Percentiles rank a stretch among this genome's conserved stretches.
Evolutionary conservation across 2,329 filamentous ascomycete genomes (phyloP).

Genomic region (Albophoma yamanashiensis): DNA sequence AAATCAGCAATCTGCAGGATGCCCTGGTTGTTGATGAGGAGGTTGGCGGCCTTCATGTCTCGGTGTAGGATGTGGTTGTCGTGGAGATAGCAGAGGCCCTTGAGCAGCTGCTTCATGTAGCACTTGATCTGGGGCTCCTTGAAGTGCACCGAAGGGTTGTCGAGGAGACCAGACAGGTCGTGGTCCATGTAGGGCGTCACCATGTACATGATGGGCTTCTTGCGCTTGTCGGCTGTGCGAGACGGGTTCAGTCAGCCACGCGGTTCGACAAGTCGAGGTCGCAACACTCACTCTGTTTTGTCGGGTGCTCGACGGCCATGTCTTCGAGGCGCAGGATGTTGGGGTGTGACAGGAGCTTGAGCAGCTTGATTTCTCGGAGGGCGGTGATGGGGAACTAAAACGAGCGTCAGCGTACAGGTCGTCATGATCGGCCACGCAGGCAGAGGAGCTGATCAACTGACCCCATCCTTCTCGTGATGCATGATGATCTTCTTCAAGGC

Average conservation of each 20-base stretch:
- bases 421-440: not conserved
- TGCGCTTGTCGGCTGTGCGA: conserved; percentile 58
- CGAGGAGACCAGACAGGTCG: conserved; percentile 90
- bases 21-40: conserved; percentile 89
- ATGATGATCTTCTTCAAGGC: conserved; percentile 98
- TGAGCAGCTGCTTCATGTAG: conserved; percentile 87
- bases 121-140: conserved; percentile 92
- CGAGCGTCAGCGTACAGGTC: conserved; percentile 5
- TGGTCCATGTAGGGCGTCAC: conserved; percentile 98
- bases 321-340: conserved; percentile 85
- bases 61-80: conserved; percentile 83
- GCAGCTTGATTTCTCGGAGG: conserved; percentile 90
- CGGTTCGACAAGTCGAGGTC: not conserved
- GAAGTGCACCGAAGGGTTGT: conserved; percentile 85
- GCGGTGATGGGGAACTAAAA: conserved; percentile 88
- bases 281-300: conserved; percentile 41
- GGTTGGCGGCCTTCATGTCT: conserved; percentile 98
- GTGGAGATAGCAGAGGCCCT: conserved; percentile 84
- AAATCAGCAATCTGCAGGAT: conserved; percentile 97
- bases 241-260: not conserved
- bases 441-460: conserved; percentile 27
- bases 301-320: conserved; percentile 82
- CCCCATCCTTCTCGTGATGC: conserved; percentile 97
- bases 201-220: conserved; percentile 91
- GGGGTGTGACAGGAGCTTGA: conserved; percentile 86